phyloP scores from a whole-genome alignment of 2,329 filamentous ascomycete species.

The Coccinonectria pachysandricola region DNA sequence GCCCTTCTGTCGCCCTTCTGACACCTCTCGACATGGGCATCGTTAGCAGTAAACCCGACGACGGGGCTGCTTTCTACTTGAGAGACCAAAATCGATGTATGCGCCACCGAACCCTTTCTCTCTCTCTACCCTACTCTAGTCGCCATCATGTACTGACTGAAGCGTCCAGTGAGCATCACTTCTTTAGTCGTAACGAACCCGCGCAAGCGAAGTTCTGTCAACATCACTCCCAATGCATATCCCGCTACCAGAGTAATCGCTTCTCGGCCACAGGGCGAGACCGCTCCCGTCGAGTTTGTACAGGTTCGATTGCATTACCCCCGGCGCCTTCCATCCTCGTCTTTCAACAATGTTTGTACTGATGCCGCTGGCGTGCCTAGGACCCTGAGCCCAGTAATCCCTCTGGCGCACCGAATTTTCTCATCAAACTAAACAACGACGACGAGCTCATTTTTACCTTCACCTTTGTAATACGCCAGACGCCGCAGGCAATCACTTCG shows the following conservation, averaged over 20 bases:
- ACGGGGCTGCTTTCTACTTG: constrained; percentile 69
- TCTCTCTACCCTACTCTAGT: constrained; percentile 3
- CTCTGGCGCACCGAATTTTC: constrained; percentile 54
- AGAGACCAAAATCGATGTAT: constrained; percentile 87
- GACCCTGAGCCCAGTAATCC: constrained; percentile 58
- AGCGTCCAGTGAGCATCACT: constrained; percentile 66
- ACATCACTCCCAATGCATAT: constrained; percentile 75
- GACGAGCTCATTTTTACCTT: constrained; percentile 92
- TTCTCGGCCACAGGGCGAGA: constrained; percentile 63
- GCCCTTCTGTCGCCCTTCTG: constrained; percentile 9
- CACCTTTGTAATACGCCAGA: constrained; percentile 67
- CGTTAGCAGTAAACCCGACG: constrained; percentile 80
- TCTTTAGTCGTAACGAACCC: constrained; percentile 73
- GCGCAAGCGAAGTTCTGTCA: constrained; percentile 65
- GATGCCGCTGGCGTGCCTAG: no score
- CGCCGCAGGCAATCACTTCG: constrained; percentile 31
- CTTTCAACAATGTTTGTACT: constrained; percentile 5
- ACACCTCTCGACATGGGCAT: constrained; percentile 64
- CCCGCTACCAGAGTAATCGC: constrained; percentile 71
- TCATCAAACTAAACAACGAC: constrained; percentile 79
- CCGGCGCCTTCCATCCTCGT: constrained; percentile 6
- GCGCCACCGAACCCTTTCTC: constrained; percentile 32
- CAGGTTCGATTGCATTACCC: constrained; percentile 51
- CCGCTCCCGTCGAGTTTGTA: constrained; percentile 74
- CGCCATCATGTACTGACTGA: constrained; percentile 5